Evolutionary conservation across 2,329 filamentous ascomycete genomes (phyloP), one percentile per base, ranked within the genome.

Genomic region (Cladosporium sp.): DNA sequence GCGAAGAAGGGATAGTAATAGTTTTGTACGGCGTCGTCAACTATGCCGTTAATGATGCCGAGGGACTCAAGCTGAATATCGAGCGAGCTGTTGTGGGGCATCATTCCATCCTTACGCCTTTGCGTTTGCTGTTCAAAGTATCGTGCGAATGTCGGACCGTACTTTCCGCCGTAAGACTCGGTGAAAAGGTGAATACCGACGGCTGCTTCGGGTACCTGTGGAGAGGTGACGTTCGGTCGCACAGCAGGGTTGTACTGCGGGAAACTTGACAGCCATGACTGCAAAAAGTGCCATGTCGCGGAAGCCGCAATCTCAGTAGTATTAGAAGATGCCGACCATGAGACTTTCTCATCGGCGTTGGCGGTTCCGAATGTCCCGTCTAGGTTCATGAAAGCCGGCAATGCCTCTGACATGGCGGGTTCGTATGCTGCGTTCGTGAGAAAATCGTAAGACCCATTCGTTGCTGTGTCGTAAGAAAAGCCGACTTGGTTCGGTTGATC

Each of bases 21-120:
- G 3, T 73, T 72, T 68, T 89, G 83, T 1, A 82, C 74, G 31
- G 82, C 65, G 59, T 79, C 75, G 62, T 90, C 87, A 34, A 89
- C 72, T 58, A 84, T 81, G 10, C 85, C 86, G 65, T 89, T 87
- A 54, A 88, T 73, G 54, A 90, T 85, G 18, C 85, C 85, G 0
- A 89, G 68, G 0, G 84, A 80, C 11, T 72, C 72, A 8, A 89
- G 72, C 50, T 79, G 77, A 45, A 87, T 79, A 31, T 81, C 76
- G 9, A 85, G 68, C 2, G 80, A 83, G 34, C 69, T 72, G 55
- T 77, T 77, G 14, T 63, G 67, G 8, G 76, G 66, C 1, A 80
- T 54, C 1, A 74, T 66, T 3, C 81, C 78, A 51, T 74, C 77
- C n/a, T 66, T 62, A 11, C 79, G 77, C 49, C 72, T 73, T 14